Percentiles rank a stretch among this genome's conserved stretches.
Evolutionary conservation across 768 basidiomycete genomes (phyloP).

Genomic region (Tricholoma sp.): DNA sequence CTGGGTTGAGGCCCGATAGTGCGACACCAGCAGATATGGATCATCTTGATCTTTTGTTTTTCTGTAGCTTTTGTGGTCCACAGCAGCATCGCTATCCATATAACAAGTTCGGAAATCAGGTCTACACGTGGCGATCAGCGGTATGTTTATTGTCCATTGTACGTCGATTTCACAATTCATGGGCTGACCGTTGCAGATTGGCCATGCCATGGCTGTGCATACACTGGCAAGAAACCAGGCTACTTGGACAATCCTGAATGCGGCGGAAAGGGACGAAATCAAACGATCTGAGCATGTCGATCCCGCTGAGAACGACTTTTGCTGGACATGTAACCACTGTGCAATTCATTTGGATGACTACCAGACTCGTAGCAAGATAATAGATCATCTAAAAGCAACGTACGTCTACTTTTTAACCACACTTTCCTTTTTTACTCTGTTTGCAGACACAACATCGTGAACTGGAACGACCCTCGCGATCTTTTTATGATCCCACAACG

Average conservation of each 20-base stretch:
- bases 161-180: background rate
- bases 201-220: background rate
- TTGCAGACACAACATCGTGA: background rate
- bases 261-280: background rate
- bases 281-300: background rate
- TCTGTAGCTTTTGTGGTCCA: background rate
- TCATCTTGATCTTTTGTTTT: background rate
- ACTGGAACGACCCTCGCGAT: background rate
- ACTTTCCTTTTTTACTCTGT: background rate
- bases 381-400: background rate
- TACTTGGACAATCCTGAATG: background rate
- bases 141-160: conserved; percentile 1
- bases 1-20: background rate
- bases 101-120: background rate
- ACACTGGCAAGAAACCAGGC: background rate
- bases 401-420: background rate
- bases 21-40: background rate
- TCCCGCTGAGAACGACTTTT: background rate
- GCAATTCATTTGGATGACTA: background rate
- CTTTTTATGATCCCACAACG: background rate
- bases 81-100: too few species aligned
- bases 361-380: background rate
- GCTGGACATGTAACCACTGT: conserved; percentile 8
- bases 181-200: background rate
- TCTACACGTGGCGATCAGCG: conserved; percentile 10